Base-by-base conservation (phyloP, 129 eudicot genomes). In the Escallonia herrerae region DNA sequence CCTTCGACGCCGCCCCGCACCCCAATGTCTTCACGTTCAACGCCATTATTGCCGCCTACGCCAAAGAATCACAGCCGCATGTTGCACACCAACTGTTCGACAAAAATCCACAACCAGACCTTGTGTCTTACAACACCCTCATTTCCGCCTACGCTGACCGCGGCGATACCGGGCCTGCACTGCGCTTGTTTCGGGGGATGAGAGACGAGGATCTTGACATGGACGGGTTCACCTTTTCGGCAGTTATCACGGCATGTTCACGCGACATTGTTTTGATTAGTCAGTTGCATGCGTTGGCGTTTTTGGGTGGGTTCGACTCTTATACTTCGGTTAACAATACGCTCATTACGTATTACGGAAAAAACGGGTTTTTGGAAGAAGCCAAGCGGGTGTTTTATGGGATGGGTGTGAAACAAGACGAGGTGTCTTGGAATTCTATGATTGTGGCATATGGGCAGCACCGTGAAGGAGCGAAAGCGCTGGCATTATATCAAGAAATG, bases 361-460 rank as follows among this genome's bases (percentile, higher is more conserved):
- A 75, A 57, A 83, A 79, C 3, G 86, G 90, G 67, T 62, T 22
- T 37, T 81, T 90, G 45, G 55, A 70, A 40, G 86, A 76, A 53
- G 90, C 95, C 8, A 71, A 86, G 69, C 67, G 70, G 75, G 63
- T 90, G 54, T 86, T 90, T 68, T 14, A 61, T 53, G 81, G 52
- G 62, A 86, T 83, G 88, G 83, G 76, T 60, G 58, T 64, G 15
- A 54, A 63, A 38, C 76, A 77, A 81, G 95, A 90, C 65, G 95
- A 83, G 82, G 97, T 90, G 60, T 74, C 95, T 37, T 90, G 91
- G 95, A 90, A 83, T 72, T 78, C 95, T 15, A 90, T 90, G 95
- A 83, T 90, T 40, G 95, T 84, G 43, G 97, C 87, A 0, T 84
- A 76, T 60, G 87, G 89, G 38, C 95, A 83, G 75, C 86, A 90